phyloP scores from a whole-genome alignment of 164 flowering plant species.

The Stephania yunnanensis region DNA sequence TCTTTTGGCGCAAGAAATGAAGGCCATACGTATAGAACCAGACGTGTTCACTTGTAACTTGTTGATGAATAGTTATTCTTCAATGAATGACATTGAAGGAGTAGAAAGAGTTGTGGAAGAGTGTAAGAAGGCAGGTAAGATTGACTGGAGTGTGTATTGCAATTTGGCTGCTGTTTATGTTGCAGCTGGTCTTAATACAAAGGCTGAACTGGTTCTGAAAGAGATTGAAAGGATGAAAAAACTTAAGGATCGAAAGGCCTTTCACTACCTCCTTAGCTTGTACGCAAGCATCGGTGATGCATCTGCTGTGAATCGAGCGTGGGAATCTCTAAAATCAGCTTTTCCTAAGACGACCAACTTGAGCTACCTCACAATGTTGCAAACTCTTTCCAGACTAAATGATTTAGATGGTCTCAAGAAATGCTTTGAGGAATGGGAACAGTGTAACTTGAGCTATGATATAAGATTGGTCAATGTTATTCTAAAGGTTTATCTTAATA shows the following conservation, averaged over 20 bases:
- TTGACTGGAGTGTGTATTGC: constrained; percentile 22
- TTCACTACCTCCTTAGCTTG: constrained; percentile 23
- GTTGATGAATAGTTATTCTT: constrained; percentile 31
- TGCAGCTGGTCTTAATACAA: constrained; percentile 23
- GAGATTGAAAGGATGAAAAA: constrained; percentile 24
- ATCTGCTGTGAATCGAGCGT: constrained; percentile 29
- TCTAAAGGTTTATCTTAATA: constrained; percentile 24
- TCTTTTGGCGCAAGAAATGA: constrained; percentile 21
- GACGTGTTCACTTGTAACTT: constrained; percentile 26
- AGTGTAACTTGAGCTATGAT: constrained; percentile 23
- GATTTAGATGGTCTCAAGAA: constrained; percentile 27
- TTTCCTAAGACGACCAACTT: constrained; percentile 21
- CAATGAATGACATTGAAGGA: constrained; percentile 27
- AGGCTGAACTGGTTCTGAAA: constrained; percentile 29
- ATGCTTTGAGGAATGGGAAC: constrained; percentile 37
- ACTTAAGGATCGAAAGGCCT: constrained; percentile 18
- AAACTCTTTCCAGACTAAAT: constrained; percentile 27
- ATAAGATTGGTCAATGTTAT: constrained; percentile 29
- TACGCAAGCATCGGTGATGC: constrained; percentile 23
- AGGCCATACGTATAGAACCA: constrained; percentile 14
- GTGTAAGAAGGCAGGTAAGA: constrained; percentile 10
- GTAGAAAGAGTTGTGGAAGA: constrained; percentile 31
- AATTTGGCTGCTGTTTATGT: constrained; percentile 29
- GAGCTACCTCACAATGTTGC: constrained; percentile 34
- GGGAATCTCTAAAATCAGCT: constrained; percentile 27